Percentiles rank a stretch among this genome's conserved stretches.
These are phyloP conservation scores for Hyphochytrium catenoides DNA, from an alignment of 352 stramenopile genomes.

Conservation along the genomic window DNA sequence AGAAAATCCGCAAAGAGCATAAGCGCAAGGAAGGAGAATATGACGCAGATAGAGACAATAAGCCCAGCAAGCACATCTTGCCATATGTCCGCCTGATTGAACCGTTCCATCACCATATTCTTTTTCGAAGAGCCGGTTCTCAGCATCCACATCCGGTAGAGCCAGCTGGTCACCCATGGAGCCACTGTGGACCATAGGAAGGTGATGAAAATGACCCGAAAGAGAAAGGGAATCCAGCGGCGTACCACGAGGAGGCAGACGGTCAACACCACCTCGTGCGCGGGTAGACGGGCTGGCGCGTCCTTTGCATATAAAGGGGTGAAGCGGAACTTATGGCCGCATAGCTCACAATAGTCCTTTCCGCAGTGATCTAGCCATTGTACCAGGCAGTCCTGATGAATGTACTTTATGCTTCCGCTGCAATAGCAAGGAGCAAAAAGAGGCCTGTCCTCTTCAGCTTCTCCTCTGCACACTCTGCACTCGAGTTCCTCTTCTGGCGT, in stretches of 20 bases:
- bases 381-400: conserved; percentile 78
- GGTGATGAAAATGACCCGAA: conserved; percentile 40
- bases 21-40: conserved; percentile 77
- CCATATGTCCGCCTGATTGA: conserved; percentile 30
- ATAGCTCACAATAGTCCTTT: conserved; percentile 78
- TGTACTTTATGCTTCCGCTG: conserved; percentile 77
- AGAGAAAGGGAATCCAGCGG: conserved; percentile 62
- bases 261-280: conserved; percentile 53
- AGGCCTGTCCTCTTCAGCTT: conserved; percentile 32
- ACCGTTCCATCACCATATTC: conserved; percentile 22
- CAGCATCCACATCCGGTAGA: conserved; percentile 81
- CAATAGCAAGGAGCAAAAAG: conserved; percentile 74
- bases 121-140: conserved; percentile 58
- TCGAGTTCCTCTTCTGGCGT: no score
- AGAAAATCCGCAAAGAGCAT: conserved; percentile 84
- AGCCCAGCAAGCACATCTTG: conserved; percentile 65
- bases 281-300: conserved; percentile 58
- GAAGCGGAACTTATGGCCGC: conserved; percentile 73
- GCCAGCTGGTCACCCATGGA: conserved; percentile 69
- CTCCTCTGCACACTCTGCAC: no score
- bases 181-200: conserved; percentile 63
- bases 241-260: conserved; percentile 39
- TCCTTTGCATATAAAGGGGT: conserved; percentile 63
- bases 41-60: conserved; percentile 66
- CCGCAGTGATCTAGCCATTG: conserved; percentile 76